phyloP scores from a whole-genome alignment of 192 early-diverging fungal species.

The Gigaspora rosea region DNA sequence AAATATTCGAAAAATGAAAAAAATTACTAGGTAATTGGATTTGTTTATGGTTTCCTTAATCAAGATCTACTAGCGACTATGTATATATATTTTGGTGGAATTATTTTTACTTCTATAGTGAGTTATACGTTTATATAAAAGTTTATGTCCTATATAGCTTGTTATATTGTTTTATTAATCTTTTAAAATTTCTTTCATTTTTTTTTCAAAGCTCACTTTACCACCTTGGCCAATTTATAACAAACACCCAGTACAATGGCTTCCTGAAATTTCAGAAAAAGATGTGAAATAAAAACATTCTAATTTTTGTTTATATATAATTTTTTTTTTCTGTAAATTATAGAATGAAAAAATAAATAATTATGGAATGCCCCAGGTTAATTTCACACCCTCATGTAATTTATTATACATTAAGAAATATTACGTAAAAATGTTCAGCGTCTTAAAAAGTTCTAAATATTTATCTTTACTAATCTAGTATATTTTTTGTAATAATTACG shows the following conservation, averaged over 20 bases:
- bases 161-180: neutral
- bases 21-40: slow-evolving; percentile 17
- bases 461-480: too few relatives aligned
- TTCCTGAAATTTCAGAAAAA: neutral
- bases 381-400: too few relatives aligned
- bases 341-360: too few relatives aligned
- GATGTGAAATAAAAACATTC: too few relatives aligned
- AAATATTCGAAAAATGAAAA: neutral
- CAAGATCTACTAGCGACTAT: slow-evolving; percentile 10
- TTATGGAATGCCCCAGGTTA: too few relatives aligned
- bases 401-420: too few relatives aligned
- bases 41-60: neutral
- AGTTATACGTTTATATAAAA: neutral
- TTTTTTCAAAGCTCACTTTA: slow-evolving; percentile 10
- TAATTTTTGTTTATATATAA: too few relatives aligned
- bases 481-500: too few relatives aligned
- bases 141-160: neutral
- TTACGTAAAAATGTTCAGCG: too few relatives aligned
- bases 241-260: slow-evolving; percentile 26
- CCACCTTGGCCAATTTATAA: slow-evolving; percentile 30
- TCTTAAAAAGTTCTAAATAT: too few relatives aligned
- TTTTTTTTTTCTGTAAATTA: too few relatives aligned
- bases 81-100: slow-evolving; percentile 10
- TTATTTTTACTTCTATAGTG: slow-evolving; percentile 2
- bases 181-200: neutral